These are phyloP conservation scores for Cyberlindnera meyerae DNA, from an alignment of 805 yeast species.

Conservation along the genomic window DNA sequence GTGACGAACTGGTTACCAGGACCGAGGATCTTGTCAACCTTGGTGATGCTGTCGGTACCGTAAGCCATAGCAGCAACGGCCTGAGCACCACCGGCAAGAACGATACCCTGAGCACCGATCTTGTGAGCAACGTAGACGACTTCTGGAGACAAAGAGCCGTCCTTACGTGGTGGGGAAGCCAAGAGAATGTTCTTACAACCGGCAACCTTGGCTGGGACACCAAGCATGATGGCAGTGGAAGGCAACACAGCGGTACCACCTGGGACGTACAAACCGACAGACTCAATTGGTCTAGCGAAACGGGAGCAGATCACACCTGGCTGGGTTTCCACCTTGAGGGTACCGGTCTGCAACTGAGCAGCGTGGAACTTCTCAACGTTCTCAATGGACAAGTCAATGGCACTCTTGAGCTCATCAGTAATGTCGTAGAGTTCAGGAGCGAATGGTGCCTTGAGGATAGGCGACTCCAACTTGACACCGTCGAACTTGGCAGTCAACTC, in stretches of 20 bases:
- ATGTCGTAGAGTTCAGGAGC: slow-evolving; percentile 70
- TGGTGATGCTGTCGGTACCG: slow-evolving; percentile 89
- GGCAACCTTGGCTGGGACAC: slow-evolving; percentile 98
- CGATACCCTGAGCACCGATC: slow-evolving; percentile 85
- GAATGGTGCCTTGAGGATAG: slow-evolving; percentile 86
- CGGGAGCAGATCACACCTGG: slow-evolving; percentile 95
- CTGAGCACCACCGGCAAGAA: slow-evolving; percentile 98
- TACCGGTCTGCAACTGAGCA: slow-evolving; percentile 77
- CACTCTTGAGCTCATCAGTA: slow-evolving; percentile 67
- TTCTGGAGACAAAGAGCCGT: slow-evolving; percentile 93
- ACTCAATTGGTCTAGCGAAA: slow-evolving; percentile 90
- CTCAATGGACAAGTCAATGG: slow-evolving; percentile 84
- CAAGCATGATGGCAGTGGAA: slow-evolving; percentile 95
- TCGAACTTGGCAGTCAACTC: slow-evolving; percentile 91
- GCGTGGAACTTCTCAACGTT: slow-evolving; percentile 90
- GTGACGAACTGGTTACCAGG: slow-evolving; percentile 99
- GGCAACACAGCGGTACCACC: slow-evolving; percentile 99
- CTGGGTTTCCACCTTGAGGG: slow-evolving; percentile 80
- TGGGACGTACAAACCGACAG: slow-evolving; percentile 93
- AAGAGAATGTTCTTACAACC: slow-evolving; percentile 88
- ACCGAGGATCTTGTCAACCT: slow-evolving; percentile 95
- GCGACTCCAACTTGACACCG: slow-evolving; percentile 64
- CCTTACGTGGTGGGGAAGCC: slow-evolving; percentile 94
- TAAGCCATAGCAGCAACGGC: slow-evolving; percentile 99
- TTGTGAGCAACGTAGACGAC: slow-evolving; percentile 96